Evolutionary conservation across 2,329 filamentous ascomycete species (phyloP), one percentile per base, ranked within the genome.

Genomic region (Cephalotrichum gorgonifer): DNA sequence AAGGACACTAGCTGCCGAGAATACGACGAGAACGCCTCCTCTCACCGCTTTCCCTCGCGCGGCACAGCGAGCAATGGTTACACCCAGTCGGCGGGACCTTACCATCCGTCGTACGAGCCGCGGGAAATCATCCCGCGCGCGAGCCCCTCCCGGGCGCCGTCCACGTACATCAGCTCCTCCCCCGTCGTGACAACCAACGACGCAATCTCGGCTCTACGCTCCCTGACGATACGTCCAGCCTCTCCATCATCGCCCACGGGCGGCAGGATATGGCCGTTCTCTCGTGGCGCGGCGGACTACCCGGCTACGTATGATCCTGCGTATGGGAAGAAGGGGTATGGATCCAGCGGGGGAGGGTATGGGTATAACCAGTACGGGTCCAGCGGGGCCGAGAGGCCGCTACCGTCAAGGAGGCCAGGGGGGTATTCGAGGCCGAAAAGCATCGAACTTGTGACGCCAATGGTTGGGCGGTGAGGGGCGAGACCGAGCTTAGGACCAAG

Each of bases 61-160:
- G 57, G 53, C 54, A 48, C 53, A 54, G 49, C 55, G 43, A 52
- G 55, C 39, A 59, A 53, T 51, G 55, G 54, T 54, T 62, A 60
- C 58, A 59, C n/a, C 15, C n/a, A n/a, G 17, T 38, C 43, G 12
- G 50, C 62, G 35, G 61, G 60, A 27, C 56, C 63, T 43, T 54
- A 57, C 42, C 59, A 57, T 42, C 56, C 54, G 56, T 63, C 69
- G 31, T 65, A 71, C 47, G 77, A 81, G 57, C 76, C 74, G 47
- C 71, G 72, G 56, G 79, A 83, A 60, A 83, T 83, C 55, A 73
- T 83, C 54, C 79, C 79, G 45, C 76, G 78, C 52, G 78, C 79
- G 31, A 80, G 78, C 11, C 79, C 79, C 12, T 83, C 79, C 15
- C 72, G 78, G 51, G 77, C 78, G 41, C 74, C 66, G 58, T 74